Conservation (phyloP, 2,329 filamentous ascomycete species). For the Trichoderma atrobrunneum region DNA sequence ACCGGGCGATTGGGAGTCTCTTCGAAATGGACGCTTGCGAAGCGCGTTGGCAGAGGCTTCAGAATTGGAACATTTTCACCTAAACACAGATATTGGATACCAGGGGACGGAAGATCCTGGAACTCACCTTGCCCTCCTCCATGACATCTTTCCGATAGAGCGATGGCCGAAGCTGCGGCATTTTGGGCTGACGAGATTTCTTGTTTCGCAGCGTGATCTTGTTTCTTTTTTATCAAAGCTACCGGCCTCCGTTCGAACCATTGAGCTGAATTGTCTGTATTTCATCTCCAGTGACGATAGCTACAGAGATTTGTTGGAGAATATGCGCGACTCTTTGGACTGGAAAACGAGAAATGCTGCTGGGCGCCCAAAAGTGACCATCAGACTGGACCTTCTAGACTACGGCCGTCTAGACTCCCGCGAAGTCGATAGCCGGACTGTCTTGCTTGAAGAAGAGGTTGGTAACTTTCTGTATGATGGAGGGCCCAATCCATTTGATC, state of each 20-base stretch:
- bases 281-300: rapidly evolving
- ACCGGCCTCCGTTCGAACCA: neutral
- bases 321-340: neutral
- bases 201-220: neutral
- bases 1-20: neutral
- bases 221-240: neutral
- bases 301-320: neutral
- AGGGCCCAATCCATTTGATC: neutral
- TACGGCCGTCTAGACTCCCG: neutral
- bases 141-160: neutral
- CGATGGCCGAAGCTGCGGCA: neutral
- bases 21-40: neutral
- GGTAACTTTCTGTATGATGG: neutral
- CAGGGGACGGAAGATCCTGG: neutral
- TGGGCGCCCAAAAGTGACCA: neutral
- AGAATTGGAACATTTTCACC: neutral
- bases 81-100: neutral
- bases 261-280: neutral
- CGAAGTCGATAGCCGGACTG: neutral
- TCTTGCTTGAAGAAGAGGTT: neutral
- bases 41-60: neutral
- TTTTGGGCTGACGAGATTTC: neutral
- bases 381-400: neutral
- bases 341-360: neutral
- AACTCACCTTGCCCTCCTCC: rapidly evolving